Conservation (phyloP, 345 rosid genomes). For the Syzygium aromaticum region DNA sequence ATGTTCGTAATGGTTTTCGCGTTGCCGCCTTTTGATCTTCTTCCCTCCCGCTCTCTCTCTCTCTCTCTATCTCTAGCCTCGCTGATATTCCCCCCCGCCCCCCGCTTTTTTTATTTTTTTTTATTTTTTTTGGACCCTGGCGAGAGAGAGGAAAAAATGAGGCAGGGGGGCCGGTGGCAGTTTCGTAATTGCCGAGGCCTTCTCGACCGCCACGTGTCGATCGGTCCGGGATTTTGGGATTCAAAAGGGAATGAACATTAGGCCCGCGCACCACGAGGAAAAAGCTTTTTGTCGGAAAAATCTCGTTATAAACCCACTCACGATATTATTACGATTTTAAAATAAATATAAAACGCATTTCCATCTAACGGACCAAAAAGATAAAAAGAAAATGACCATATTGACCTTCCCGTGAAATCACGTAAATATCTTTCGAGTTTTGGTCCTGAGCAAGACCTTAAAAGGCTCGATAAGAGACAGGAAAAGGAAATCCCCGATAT, state of each 20-base stretch:
- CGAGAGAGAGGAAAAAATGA: background rate
- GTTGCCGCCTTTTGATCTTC: conserved; percentile 2
- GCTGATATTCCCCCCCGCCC: background rate
- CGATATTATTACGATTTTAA: background rate
- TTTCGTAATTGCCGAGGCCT: background rate
- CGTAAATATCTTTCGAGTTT: too few species aligned
- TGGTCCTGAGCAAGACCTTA: too few species aligned
- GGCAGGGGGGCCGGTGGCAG: background rate
- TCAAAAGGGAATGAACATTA: background rate
- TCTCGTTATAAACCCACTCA: background rate
- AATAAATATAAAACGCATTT: too few species aligned
- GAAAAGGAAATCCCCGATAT: too few species aligned
- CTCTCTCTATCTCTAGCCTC: background rate
- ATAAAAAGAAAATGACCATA: too few species aligned
- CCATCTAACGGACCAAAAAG: too few species aligned
- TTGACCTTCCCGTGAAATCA: too few species aligned
- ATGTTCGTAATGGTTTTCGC: background rate
- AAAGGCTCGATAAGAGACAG: too few species aligned
- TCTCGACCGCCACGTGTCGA: background rate
- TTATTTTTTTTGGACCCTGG: background rate
- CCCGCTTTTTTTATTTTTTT: too few species aligned
- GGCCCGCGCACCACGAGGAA: background rate
- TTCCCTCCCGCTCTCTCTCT: background rate
- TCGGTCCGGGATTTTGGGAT: background rate
- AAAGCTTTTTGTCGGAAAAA: background rate